phyloP scores from a whole-genome alignment of 805 yeast species.

The Cyberlindnera bimundalis region DNA sequence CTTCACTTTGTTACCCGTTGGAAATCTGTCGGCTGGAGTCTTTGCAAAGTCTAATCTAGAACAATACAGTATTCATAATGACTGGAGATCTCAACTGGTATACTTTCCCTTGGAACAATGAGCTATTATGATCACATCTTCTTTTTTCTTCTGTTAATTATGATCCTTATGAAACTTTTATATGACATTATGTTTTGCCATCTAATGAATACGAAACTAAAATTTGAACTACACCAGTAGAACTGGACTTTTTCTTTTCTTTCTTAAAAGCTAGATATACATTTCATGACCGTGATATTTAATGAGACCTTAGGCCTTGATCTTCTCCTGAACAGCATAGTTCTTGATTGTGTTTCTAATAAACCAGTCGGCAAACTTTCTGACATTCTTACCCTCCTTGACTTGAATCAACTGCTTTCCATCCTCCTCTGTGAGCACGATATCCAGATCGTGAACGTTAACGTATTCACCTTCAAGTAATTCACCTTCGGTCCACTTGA shows the following conservation, averaged over 20 bases:
- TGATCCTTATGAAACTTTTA: too few relatives aligned
- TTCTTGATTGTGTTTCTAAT: slow-evolving; percentile 44
- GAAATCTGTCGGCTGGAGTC: slow-evolving; percentile 40
- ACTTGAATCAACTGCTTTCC: slow-evolving; percentile 35
- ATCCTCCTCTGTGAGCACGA: slow-evolving; percentile 37
- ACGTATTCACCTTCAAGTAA: slow-evolving; percentile 39
- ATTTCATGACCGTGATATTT: too few relatives aligned
- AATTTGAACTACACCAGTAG: too few relatives aligned
- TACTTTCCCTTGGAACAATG: too few relatives aligned
- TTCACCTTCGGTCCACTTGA: slow-evolving; percentile 40
- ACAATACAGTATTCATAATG: too few relatives aligned
- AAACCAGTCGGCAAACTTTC: slow-evolving; percentile 50
- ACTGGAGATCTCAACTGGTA: too few relatives aligned
- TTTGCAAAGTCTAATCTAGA: slow-evolving; percentile 33
- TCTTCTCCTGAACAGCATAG: slow-evolving; percentile 40
- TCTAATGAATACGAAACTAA: too few relatives aligned
- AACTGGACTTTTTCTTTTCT: too few relatives aligned
- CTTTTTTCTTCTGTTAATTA: too few relatives aligned
- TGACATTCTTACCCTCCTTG: slow-evolving; percentile 41
- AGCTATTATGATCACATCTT: background rate
- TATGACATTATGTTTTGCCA: too few relatives aligned
- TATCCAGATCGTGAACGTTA: slow-evolving; percentile 42
- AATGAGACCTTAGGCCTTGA: slow-evolving; percentile 13
- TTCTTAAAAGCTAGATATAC: too few relatives aligned
- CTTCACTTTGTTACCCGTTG: slow-evolving; percentile 40